phyloP scores from a whole-genome alignment of 78 protist species.

The Planoprotostelium fungivorum region DNA sequence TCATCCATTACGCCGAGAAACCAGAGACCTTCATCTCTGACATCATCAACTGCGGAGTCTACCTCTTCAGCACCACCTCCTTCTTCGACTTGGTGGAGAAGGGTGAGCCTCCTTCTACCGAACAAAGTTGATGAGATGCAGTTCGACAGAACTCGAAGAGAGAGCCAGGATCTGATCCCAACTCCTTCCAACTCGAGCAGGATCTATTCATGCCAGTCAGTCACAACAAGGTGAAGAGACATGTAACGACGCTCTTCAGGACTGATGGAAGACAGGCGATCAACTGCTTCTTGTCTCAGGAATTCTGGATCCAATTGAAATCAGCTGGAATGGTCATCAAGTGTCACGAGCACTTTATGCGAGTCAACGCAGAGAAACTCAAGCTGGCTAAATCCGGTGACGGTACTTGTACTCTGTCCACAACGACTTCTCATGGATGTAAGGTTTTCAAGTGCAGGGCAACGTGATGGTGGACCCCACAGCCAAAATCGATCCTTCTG shows the following conservation, averaged over 20 bases:
- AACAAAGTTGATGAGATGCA: background rate
- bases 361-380: background rate
- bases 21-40: constrained; percentile 58
- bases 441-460: constrained; percentile 11
- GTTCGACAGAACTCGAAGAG: background rate
- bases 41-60: constrained; percentile 64
- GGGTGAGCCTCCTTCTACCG: background rate
- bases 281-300: constrained; percentile 23
- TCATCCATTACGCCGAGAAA: constrained; percentile 61
- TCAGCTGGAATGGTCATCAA: constrained; percentile 27
- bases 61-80: constrained; percentile 19
- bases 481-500: constrained; percentile 50
- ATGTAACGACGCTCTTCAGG: background rate
- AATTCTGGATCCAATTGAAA: constrained; percentile 53
- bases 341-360: background rate
- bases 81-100: constrained; percentile 35
- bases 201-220: constrained; percentile 57
- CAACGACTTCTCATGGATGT: background rate
- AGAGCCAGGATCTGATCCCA: constrained; percentile 30
- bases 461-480: constrained; percentile 56
- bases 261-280: constrained; percentile 20
- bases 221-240: background rate
- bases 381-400: background rate
- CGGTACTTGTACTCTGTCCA: too few species aligned
- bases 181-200: constrained; percentile 35